Percentiles rank a stretch among this genome's conserved stretches.
Evolutionary conservation across 176 grass and related monocot genomes (phyloP).

Genomic region (Juncus inflexus): DNA sequence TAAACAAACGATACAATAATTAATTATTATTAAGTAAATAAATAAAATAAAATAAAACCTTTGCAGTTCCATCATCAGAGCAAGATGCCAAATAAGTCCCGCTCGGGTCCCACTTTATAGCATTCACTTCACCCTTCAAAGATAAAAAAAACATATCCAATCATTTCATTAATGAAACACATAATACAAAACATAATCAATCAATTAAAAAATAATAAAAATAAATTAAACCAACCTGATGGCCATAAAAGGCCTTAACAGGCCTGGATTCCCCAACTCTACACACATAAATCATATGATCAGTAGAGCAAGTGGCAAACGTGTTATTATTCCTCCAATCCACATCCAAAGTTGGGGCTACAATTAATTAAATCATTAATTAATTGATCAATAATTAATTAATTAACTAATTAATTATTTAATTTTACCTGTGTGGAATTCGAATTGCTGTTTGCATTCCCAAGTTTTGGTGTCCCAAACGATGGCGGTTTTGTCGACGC

Average conservation of each 20-base stretch:
- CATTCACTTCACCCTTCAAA: constrained; percentile 89
- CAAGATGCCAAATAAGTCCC: constrained; percentile 93
- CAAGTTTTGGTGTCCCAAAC: constrained; percentile 99
- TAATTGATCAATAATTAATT: constrained; percentile 4
- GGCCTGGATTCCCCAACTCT: constrained; percentile 79
- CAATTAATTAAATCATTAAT: constrained; percentile 11
- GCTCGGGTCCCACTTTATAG: constrained; percentile 99
- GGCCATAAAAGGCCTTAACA: constrained; percentile 75
- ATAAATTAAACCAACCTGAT: constrained; percentile 44
- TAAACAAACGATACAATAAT: background rate
- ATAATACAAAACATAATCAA: background rate
- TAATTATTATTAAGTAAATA: constrained; percentile 7
- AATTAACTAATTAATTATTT: background rate
- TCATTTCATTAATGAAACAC: background rate
- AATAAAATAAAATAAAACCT: constrained; percentile 49
- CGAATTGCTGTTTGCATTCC: constrained; percentile 96
- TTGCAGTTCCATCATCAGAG: constrained; percentile 88
- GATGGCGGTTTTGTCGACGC: constrained; percentile 98
- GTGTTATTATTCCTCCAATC: constrained; percentile 98
- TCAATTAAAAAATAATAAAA: background rate
- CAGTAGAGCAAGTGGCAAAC: constrained; percentile 97
- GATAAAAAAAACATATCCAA: constrained; percentile 4
- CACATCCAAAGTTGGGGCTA: constrained; percentile 95
- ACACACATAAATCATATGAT: constrained; percentile 96
- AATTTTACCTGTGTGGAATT: constrained; percentile 84